Conservation (phyloP, 768 basidiomycete species). For the Cantharellus anzutake region DNA sequence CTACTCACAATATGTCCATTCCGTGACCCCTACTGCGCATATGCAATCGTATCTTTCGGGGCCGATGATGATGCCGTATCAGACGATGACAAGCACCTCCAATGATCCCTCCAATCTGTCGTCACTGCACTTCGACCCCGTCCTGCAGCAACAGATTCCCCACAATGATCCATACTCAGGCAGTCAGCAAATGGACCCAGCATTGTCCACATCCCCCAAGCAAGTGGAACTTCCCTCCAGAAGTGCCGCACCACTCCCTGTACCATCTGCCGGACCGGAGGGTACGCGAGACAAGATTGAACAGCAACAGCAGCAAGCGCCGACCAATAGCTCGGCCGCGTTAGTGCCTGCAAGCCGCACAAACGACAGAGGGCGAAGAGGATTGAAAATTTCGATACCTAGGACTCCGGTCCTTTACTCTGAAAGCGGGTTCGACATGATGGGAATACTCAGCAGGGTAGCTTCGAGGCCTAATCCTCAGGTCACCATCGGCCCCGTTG, state of each 20-base stretch:
- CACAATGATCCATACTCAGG: too few species aligned
- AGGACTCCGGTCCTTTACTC: slow-evolving; percentile 54
- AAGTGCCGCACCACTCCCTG: too few species aligned
- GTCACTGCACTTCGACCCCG: too few species aligned
- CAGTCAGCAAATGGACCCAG: too few species aligned
- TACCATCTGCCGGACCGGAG: neutral
- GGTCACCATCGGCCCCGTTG: slow-evolving; percentile 74
- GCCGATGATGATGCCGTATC: too few species aligned
- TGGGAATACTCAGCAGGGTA: slow-evolving; percentile 65
- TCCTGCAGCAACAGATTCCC: too few species aligned
- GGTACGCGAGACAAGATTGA: neutral
- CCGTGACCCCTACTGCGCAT: neutral
- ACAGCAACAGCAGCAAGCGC: neutral
- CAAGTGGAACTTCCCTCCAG: too few species aligned
- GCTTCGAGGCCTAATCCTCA: slow-evolving; percentile 52
- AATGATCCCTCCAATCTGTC: too few species aligned
- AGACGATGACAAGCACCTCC: too few species aligned
- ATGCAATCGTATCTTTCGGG: too few species aligned
- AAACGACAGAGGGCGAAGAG: neutral
- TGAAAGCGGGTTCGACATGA: slow-evolving; percentile 74
- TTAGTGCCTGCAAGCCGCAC: neutral
- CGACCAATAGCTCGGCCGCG: neutral
- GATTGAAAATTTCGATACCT: neutral
- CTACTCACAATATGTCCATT: neutral
- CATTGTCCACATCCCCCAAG: too few species aligned